Conservation (phyloP, 1,284 basidiomycete genomes). For the Phaffia rhodozyma region DNA sequence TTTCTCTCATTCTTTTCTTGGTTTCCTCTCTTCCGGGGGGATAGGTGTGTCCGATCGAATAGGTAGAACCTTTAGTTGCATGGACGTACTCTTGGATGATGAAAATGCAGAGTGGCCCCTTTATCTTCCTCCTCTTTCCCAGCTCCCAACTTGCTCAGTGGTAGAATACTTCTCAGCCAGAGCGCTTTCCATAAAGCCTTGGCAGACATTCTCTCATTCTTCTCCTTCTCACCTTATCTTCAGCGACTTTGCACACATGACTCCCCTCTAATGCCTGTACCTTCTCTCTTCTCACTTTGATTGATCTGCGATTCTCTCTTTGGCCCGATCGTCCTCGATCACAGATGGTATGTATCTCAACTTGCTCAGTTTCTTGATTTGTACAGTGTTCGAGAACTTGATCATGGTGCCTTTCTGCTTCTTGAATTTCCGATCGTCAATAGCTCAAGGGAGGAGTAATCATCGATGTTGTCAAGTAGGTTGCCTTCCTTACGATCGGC, state of each 20-base stretch:
- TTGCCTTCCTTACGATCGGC: constrained; percentile 24
- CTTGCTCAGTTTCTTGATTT: not conserved
- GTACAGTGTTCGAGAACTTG: not conserved
- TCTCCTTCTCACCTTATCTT: not conserved
- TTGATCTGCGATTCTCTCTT: not conserved
- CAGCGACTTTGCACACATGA: not conserved
- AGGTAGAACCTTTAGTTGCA: constrained; percentile 27
- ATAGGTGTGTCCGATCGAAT: not conserved
- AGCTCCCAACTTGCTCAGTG: not conserved
- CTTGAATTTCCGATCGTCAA: constrained; percentile 13
- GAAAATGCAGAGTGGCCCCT: constrained; percentile 11
- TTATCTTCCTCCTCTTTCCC: not conserved
- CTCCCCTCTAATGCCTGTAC: not conserved
- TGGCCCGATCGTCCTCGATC: not conserved
- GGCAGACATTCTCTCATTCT: not conserved
- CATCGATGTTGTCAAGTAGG: constrained; percentile 54
- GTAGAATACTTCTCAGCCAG: not conserved
- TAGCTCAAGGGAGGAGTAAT: constrained; percentile 64
- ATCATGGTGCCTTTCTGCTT: not conserved
- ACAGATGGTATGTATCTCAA: not conserved
- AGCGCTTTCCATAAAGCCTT: constrained; percentile 12
- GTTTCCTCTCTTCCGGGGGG: not conserved
- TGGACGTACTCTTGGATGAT: not conserved
- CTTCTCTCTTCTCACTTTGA: not conserved
- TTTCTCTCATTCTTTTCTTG: constrained; percentile 3